Base-by-base conservation (phyloP, 805 yeast species). In the Saturnispora bothae region DNA sequence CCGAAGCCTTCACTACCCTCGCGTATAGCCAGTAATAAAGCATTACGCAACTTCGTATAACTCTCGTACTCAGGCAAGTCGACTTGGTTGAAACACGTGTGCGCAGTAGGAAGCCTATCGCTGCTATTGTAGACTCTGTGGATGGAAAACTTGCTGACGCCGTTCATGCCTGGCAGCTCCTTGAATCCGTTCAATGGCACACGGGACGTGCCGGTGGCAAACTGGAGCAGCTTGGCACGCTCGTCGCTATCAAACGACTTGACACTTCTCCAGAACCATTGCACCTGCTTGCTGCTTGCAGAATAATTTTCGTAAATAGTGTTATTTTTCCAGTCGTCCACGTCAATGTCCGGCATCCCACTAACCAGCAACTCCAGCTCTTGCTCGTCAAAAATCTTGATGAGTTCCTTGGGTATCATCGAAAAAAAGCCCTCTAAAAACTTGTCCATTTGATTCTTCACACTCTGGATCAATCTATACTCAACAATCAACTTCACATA, bases 1-100 rank as follows among this genome's bases (percentile, higher is more conserved):
- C 96, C 97, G 63, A 92, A 92, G 3, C 97, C 97, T 65, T 84
- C 96, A 51, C 83, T 81, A 15, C 97, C 97, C 59, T 92, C 98
- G 19, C 86, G 83, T 14, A 92, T 75, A 0, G 98, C 96, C 47
- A 83, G 56, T 46, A 88, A 61, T 45, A 92, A 58, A 1, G 92
- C 76, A 2, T 84, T 81, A 45, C 96, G 72, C 38, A 92, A 66
- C 16, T 83, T 77, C 40, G 85, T 95, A 55, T 89, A 92, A 5
- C 82, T 74, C 38, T 81, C 94, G 60, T 92, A 92, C 18, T 85
- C 92, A 0, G 99, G 99, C 38, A 92, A 63, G 55, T 85, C 95
- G 42, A 92, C 68, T 60, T 89, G 97, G 60, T 92, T 92, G 66
- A 88, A 89, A 59, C 99, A 92, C 3, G 97, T 92, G 56, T 92